Conservation (phyloP, 1,284 basidiomycete genomes). For the Termitomyces sp. region DNA sequence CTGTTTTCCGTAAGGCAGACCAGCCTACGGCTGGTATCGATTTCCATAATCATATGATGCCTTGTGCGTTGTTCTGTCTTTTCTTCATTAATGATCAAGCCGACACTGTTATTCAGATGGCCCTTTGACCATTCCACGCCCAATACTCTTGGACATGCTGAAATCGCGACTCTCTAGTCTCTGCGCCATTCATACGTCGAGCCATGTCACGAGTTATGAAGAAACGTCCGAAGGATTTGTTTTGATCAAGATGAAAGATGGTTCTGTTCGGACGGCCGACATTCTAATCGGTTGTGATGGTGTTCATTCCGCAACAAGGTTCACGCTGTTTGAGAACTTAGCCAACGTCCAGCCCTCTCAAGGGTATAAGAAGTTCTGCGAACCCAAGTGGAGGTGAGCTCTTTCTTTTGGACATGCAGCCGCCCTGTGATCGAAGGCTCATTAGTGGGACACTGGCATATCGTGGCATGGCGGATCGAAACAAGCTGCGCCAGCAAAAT, state of each 20-base stretch:
- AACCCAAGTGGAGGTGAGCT: conserved; percentile 7
- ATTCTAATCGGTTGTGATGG: conserved; percentile 38
- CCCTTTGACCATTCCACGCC: conserved; percentile 29
- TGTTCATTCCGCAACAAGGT: conserved; percentile 31
- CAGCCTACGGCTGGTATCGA: conserved; percentile 22
- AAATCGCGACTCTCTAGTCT: conserved; percentile 24
- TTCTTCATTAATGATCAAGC: background rate
- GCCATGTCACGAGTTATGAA: conserved; percentile 26
- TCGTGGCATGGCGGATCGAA: conserved; percentile 16
- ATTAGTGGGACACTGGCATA: conserved; percentile 29
- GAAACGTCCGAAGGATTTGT: conserved; percentile 10
- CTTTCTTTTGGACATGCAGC: too few relatives aligned
- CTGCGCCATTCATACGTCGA: conserved; percentile 30
- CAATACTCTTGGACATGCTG: conserved; percentile 30
- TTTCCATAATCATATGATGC: conserved; percentile 27
- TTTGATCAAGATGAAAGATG: conserved; percentile 29
- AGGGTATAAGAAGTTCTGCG: conserved; percentile 3
- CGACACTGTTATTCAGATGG: conserved; percentile 18
- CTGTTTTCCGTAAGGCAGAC: conserved; percentile 25
- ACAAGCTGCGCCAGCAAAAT: conserved; percentile 4
- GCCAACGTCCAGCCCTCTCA: background rate
- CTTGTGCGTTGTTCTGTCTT: conserved; percentile 9
- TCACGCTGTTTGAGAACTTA: conserved; percentile 23
- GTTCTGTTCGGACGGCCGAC: conserved; percentile 28
- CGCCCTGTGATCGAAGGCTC: too few relatives aligned